Conservation (phyloP, 2,329 filamentous ascomycete species). For the Aspergillus texensis region DNA sequence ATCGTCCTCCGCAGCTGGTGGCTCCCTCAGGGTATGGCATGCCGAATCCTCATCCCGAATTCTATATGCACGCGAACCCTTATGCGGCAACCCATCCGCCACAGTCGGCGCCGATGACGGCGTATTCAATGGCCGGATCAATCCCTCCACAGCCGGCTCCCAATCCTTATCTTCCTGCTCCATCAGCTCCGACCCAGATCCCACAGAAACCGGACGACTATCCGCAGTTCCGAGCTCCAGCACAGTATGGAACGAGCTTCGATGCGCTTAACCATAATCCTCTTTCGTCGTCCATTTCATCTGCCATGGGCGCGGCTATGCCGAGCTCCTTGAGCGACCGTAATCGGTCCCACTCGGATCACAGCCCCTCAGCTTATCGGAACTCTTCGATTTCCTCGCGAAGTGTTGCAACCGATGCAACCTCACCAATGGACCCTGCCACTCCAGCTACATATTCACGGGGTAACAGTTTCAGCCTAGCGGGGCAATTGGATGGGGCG, state of each 20-base stretch:
- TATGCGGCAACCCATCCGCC: constrained; percentile 39
- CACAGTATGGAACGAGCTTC: constrained; percentile 38
- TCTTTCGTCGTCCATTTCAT: constrained; percentile 37
- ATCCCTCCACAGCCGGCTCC: constrained; percentile 37
- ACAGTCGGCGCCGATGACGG: constrained; percentile 35
- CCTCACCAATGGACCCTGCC: constrained; percentile 42
- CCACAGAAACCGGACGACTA: constrained; percentile 43
- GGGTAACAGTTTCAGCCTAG: constrained; percentile 39
- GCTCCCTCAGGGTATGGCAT: constrained; percentile 39
- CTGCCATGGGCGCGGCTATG: constrained; percentile 34
- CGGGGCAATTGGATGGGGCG: constrained; percentile 35
- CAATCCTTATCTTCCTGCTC: constrained; percentile 41
- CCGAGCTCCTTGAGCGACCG: constrained; percentile 38
- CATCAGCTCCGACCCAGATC: constrained; percentile 32
- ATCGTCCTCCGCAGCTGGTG: constrained; percentile 42
- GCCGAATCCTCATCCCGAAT: constrained; percentile 37
- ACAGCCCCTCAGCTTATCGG: constrained; percentile 41
- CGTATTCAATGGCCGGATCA: constrained; percentile 38
- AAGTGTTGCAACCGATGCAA: constrained; percentile 40
- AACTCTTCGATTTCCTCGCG: constrained; percentile 45
- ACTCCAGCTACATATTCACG: constrained; percentile 41
- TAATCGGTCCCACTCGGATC: constrained; percentile 39
- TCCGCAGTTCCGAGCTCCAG: constrained; percentile 32
- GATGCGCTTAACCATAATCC: constrained; percentile 38
- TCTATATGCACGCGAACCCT: constrained; percentile 39